Evolutionary conservation across 768 basidiomycete genomes (phyloP), one percentile per base, ranked within the genome.

Genomic region (Rhodotorula taiwanensis): DNA sequence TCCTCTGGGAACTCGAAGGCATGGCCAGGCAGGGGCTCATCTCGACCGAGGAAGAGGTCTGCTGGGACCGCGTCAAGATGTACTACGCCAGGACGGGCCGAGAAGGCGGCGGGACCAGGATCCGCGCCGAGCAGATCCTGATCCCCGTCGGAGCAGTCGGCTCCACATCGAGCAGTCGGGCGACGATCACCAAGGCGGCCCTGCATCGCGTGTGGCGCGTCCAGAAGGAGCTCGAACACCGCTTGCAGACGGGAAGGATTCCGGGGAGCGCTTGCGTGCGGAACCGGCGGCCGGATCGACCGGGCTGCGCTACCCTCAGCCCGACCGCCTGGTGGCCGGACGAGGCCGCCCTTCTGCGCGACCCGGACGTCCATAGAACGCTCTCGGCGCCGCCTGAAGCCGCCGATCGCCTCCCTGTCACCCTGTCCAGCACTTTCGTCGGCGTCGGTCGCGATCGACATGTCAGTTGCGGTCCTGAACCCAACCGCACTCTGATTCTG

Each of bases 91-190:
- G 83, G 48, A 82, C 84, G 27, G 85, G 86, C 5, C 81, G 84
- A 66, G 91, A 89, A 71, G 82, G 83, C 25, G 79, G 79, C 51
- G 84, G 84, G 41, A 80, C 83, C 49, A 84, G 86, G 15, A 76
- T 91, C 23, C 84, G 89, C 23, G 80, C 88, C 30, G 89, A 92
- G 72, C 83, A 87, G 39, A 79, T 92, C 48, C 77, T 92, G 50
- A 79, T 91, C 47, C 83, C 83, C 74, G 84, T 83, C 70, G 75
- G 78, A 14, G 76, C 78, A 8, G 72, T 75, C 1, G 78, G 78
- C 52, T 39, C 39, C 5, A 21, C 34, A 2, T 44, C 33, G 0
- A 36, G 30, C 36, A 53, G 51, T 80, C 79, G 60, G 11, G 33
- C 81, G 23, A 82, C 82, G 23, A 76, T 88, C 55, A 84, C 82